Evolutionary conservation across 805 yeast genomes (phyloP).

Genomic region (Zygosaccharomyces kombuchaensis): DNA sequence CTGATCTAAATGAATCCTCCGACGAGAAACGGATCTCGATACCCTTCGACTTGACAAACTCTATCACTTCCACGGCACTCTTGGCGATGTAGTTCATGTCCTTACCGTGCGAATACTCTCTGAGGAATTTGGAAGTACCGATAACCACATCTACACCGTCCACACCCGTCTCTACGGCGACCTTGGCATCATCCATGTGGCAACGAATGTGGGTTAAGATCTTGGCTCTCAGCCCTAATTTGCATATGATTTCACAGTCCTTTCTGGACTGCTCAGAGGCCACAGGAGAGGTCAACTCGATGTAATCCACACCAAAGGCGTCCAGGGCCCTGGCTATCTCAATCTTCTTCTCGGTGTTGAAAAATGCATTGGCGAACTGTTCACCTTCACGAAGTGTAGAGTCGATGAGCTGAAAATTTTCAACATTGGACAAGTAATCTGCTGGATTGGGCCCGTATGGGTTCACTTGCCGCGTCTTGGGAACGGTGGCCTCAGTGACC

Average conservation of each 20-base stretch:
- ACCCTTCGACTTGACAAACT: conserved; percentile 93
- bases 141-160: conserved; percentile 99
- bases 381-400: conserved; percentile 97
- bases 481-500: conserved; percentile 39
- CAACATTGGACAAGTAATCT: conserved; percentile 85
- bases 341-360: conserved; percentile 88
- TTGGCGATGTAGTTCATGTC: conserved; percentile 98
- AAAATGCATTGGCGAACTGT: conserved; percentile 97
- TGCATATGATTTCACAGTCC: conserved; percentile 98
- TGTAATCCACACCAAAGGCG: conserved; percentile 97
- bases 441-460: conserved; percentile 97
- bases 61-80: conserved; percentile 93
- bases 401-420: conserved; percentile 86
- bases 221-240: conserved; percentile 92
- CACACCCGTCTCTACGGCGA: conserved; percentile 97
- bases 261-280: conserved; percentile 89
- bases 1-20: conserved; percentile 96
- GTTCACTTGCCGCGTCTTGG: conserved; percentile 43
- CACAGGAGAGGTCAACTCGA: conserved; percentile 95
- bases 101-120: conserved; percentile 95
- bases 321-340: conserved; percentile 96
- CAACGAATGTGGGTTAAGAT: conserved; percentile 95
- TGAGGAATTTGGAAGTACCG: conserved; percentile 92
- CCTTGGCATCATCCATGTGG: conserved; percentile 97
- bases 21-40: conserved; percentile 95